These are phyloP conservation scores for Paraconiothyrium sp. DNA, from an alignment of 2,329 filamentous ascomycete genomes.

Conservation along the genomic window DNA sequence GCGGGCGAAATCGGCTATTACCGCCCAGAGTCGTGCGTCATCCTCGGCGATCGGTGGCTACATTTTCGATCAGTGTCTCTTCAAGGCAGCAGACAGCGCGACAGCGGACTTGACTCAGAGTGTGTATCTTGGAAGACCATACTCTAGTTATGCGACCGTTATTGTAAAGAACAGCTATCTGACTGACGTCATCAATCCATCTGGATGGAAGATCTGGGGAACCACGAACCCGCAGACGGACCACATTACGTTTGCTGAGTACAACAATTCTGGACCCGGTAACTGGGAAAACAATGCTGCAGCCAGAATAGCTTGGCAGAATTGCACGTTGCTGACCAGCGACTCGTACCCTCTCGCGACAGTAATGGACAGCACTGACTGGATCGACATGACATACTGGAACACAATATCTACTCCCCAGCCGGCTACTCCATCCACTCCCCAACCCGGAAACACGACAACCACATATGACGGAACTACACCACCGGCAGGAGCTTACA, in stretches of 20 bases:
- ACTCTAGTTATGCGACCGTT: conserved; percentile 59
- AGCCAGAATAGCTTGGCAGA: conserved; percentile 41
- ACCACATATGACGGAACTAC: conserved; percentile 43
- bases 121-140: conserved; percentile 62
- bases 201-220: conserved; percentile 68
- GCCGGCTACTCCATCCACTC: conserved; percentile 27
- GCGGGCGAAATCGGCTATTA: conserved; percentile 44
- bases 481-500: conserved; percentile 48
- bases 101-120: conserved; percentile 46
- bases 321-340: conserved; percentile 49
- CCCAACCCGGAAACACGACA: conserved; percentile 33
- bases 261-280: conserved; percentile 62
- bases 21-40: conserved; percentile 34
- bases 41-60: conserved; percentile 53
- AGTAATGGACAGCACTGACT: conserved; percentile 49
- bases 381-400: conserved; percentile 54
- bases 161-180: conserved; percentile 61
- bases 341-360: conserved; percentile 45
- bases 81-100: conserved; percentile 51
- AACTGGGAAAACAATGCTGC: conserved; percentile 49
- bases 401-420: conserved; percentile 48
- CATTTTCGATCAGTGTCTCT: conserved; percentile 62
- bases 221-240: conserved; percentile 57
- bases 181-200: conserved; percentile 63
- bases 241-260: conserved; percentile 66